These are phyloP conservation scores for Backusella circina DNA, from an alignment of 192 early-diverging fungal species.

Conservation along the genomic window DNA sequence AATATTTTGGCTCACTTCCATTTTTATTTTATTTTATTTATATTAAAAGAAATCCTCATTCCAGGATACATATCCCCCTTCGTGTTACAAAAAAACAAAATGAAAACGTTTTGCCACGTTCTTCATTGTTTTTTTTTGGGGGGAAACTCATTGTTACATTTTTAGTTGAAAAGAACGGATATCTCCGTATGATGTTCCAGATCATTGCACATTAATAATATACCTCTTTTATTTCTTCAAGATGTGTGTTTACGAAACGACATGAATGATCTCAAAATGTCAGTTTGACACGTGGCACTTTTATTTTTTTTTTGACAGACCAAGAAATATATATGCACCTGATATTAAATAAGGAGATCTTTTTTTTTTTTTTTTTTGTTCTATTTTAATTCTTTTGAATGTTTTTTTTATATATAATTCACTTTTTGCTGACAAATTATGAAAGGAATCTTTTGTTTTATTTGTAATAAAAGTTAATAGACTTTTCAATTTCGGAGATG, in stretches of 20 bases:
- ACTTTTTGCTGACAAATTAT: background rate
- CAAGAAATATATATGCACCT: background rate
- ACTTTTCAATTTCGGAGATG: background rate
- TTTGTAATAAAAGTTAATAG: background rate
- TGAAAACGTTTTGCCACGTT: too few species aligned
- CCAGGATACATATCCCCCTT: too few species aligned
- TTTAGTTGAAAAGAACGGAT: background rate
- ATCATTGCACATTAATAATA: background rate
- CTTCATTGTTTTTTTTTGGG: too few species aligned
- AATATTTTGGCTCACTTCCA: too few species aligned
- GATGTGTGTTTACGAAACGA: background rate
- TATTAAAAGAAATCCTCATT: too few species aligned
- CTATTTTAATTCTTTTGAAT: too few species aligned
- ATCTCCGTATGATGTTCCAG: background rate
- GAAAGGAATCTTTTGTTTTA: too few species aligned
- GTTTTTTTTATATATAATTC: too few species aligned
- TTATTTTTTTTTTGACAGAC: background rate
- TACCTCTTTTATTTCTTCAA: background rate
- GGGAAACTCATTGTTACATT: background rate
- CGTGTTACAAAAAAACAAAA: too few species aligned
- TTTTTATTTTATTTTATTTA: too few species aligned
- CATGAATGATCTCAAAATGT: background rate
- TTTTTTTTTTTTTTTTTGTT: too few species aligned
- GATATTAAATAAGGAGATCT: background rate
- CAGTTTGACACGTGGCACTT: background rate